Percentiles rank a stretch among this genome's conserved stretches.
Conservation (phyloP, 1,284 basidiomycete species). For the Polyporus tsugae region DNA sequence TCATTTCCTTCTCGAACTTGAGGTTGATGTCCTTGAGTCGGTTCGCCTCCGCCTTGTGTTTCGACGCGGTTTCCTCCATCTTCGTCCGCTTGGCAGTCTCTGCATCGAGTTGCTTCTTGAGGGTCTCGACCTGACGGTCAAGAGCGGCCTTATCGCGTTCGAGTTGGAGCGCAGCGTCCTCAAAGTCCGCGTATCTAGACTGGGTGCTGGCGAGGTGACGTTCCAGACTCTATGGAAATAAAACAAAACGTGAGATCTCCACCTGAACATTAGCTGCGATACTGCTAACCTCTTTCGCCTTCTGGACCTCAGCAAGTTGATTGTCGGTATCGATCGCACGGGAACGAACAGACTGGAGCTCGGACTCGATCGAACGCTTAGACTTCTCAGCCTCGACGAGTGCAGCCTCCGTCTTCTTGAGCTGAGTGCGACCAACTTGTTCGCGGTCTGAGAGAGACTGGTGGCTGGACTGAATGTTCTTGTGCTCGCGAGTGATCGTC, state of each 20-base stretch:
- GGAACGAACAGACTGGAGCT: constrained; percentile 76
- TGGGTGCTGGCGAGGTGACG: constrained; percentile 79
- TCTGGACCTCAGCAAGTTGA: constrained; percentile 67
- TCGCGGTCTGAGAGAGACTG: constrained; percentile 70
- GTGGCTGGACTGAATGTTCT: constrained; percentile 65
- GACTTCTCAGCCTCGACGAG: constrained; percentile 75
- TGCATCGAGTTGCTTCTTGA: constrained; percentile 73
- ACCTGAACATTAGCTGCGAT: constrained; percentile 5
- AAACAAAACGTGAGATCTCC: constrained; percentile 9
- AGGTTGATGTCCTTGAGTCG: constrained; percentile 75
- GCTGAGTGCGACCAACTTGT: constrained; percentile 58
- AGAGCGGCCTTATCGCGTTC: constrained; percentile 84
- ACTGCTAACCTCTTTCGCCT: constrained; percentile 74
- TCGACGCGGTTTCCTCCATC: constrained; percentile 73
- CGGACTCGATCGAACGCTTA: constrained; percentile 76
- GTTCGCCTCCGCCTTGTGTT: constrained; percentile 73
- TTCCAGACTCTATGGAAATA: constrained; percentile 66
- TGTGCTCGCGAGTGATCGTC: constrained; percentile 61
- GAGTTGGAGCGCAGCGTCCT: constrained; percentile 86
- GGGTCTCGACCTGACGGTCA: constrained; percentile 74
- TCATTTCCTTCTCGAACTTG: constrained; percentile 84
- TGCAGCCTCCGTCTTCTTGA: constrained; percentile 59
- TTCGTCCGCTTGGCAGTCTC: constrained; percentile 77
- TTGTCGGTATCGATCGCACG: constrained; percentile 78
- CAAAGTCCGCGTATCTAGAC: constrained; percentile 83